A percentile compares a stretch with the other conserved stretches of the same genome.
Evolutionary conservation across 768 basidiomycete genomes (phyloP).

Genomic region (Kwoniella botswanensis): DNA sequence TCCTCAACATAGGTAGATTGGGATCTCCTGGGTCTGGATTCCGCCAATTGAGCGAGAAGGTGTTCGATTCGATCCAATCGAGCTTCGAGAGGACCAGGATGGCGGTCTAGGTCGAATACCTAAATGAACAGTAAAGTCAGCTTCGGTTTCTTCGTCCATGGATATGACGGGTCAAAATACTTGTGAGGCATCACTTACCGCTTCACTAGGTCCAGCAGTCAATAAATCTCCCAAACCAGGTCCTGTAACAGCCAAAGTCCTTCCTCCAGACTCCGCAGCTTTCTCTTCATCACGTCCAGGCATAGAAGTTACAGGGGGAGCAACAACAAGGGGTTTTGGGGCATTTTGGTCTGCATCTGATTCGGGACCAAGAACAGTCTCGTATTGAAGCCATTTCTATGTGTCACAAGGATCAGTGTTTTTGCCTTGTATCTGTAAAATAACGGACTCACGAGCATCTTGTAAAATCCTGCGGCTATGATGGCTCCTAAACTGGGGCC

Average conservation of each 20-base stretch:
- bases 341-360: slow-evolving; percentile 22
- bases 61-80: slow-evolving; percentile 47
- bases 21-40: slow-evolving; percentile 14
- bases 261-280: slow-evolving; percentile 16
- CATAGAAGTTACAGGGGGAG: slow-evolving; percentile 12
- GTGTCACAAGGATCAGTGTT: neutral
- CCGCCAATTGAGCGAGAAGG: slow-evolving; percentile 33
- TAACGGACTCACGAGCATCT: slow-evolving; percentile 45
- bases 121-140: neutral
- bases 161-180: too few species aligned
- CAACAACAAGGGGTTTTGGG: slow-evolving; percentile 1
- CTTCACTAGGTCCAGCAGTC: slow-evolving; percentile 39
- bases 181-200: slow-evolving; percentile 15
- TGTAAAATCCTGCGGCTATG: slow-evolving; percentile 57
- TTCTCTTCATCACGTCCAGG: slow-evolving; percentile 32
- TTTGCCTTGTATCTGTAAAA: neutral
- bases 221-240: slow-evolving; percentile 55
- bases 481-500: slow-evolving; percentile 54
- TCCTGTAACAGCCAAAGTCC: slow-evolving; percentile 47
- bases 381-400: slow-evolving; percentile 55
- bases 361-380: slow-evolving; percentile 57
- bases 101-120: slow-evolving; percentile 41
- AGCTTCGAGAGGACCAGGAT: slow-evolving; percentile 27
- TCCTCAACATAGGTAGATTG: slow-evolving; percentile 28
- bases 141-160: too few species aligned